Base-by-base conservation (phyloP, 2,329 filamentous ascomycete species). In the Emmonsiellopsis sp. region DNA sequence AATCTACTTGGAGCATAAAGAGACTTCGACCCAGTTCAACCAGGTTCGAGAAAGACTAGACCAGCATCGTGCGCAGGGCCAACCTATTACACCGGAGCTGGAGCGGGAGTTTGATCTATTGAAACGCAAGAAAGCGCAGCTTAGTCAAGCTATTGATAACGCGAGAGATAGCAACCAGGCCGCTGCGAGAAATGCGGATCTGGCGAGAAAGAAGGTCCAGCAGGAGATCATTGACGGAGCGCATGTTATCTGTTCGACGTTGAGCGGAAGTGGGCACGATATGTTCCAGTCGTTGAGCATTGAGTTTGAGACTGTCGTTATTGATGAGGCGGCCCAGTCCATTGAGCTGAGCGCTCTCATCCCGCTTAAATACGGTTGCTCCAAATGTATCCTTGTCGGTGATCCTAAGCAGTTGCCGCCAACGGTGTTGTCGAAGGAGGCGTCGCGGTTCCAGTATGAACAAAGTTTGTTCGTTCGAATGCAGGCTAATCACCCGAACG, bases 391-490 rank as follows among this genome's bases (percentile, higher is more conserved):
- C 61, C 82, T 98, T 34, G 93, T 98, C 33, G 93, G 93, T 73
- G 93, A 98, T 74, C 93, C 93, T 0, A 97, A 98, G 69, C 93
- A 98, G 70, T 74, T 98, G 60, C 93, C 93, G 5, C 93, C 93
- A 0, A 98, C 93, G 0, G 93, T 98, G 7, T 81, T 98, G 53
- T 97, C 93, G 2, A 89, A 93, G 66, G 91, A 91, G 61, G 93
- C 93, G 4, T 88, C 91, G 11, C 82, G 84, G 39, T 97, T 91
- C 69, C 90, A 93, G 59, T 98, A 97, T 71, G 92, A 97, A 65
- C 93, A 98, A 73, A 95, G 89, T 78, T 76, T 98, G 71, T 98
- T 98, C 74, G 93, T 97, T 52, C 87, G 93, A 36, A 98, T 98
- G 92, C 93, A 97, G 67, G 84, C 85, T 63, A 96, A 96, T 58